Evolutionary conservation across 441 rosid genomes (phyloP).

Genomic region (Pelargonium cotyledonis): DNA sequence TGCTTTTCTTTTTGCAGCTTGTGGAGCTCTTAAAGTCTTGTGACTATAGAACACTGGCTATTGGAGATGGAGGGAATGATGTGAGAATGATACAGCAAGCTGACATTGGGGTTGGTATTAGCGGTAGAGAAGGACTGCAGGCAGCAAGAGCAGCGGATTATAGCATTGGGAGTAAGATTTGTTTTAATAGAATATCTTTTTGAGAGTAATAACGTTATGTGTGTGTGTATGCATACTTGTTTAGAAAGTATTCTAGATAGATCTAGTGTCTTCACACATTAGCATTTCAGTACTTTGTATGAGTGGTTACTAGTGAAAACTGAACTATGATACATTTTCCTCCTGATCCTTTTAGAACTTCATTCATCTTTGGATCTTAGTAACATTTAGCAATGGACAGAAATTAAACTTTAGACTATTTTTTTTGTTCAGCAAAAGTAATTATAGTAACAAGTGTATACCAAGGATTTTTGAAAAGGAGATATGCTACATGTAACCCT

Average conservation of each 20-base stretch:
- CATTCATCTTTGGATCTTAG: neutral
- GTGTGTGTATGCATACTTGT: neutral
- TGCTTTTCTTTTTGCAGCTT: constrained; percentile 44
- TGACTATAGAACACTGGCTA: constrained; percentile 91
- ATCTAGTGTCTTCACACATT: no score
- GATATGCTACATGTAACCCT: neutral
- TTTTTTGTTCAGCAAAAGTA: no score
- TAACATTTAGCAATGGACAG: neutral
- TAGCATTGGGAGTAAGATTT: constrained; percentile 83
- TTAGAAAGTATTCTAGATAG: neutral
- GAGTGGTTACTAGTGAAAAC: no score
- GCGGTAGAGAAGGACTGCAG: constrained; percentile 98
- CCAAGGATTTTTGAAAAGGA: neutral
- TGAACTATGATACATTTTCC: no score
- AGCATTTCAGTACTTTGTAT: no score
- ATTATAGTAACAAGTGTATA: no score
- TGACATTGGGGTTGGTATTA: constrained; percentile 94
- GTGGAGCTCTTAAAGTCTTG: constrained; percentile 89
- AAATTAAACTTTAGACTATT: neutral
- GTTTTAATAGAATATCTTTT: neutral
- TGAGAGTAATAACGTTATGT: neutral
- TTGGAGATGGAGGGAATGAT: constrained; percentile 99
- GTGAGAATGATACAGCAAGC: constrained; percentile 99
- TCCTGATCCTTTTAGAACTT: neutral
- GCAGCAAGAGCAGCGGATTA: constrained; percentile 99